Evolutionary conservation across 225 moss, liverwort and hornwort genomes (phyloP).

Genomic region (Marchantia paleacea): DNA sequence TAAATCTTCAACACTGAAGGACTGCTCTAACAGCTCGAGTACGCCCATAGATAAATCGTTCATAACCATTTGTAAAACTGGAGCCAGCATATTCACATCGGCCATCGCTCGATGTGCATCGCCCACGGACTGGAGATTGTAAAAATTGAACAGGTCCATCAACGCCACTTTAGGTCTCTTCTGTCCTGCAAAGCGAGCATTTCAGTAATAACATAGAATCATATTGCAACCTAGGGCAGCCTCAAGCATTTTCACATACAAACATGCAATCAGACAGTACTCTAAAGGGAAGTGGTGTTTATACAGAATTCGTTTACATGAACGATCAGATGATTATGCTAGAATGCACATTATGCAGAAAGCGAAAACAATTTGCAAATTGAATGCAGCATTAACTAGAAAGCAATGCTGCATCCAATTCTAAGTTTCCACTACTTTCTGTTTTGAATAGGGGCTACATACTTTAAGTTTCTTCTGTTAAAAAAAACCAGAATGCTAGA

Average conservation of each 20-base stretch:
- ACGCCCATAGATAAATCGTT: conserved; percentile 40
- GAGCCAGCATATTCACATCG: conserved; percentile 53
- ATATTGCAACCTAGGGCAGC: too few species aligned
- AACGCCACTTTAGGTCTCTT: conserved; percentile 27
- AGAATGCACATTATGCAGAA: too few species aligned
- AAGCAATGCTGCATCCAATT: background rate
- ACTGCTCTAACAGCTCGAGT: conserved; percentile 38
- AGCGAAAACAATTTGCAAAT: too few species aligned
- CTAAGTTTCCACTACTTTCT: too few species aligned
- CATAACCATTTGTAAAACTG: conserved; percentile 47
- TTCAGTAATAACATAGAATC: background rate
- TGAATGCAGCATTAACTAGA: background rate
- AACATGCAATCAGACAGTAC: too few species aligned
- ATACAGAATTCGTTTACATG: too few species aligned
- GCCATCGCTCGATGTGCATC: conserved; percentile 50
- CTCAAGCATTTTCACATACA: too few species aligned
- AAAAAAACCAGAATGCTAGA: background rate
- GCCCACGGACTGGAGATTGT: conserved; percentile 36
- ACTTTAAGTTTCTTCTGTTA: too few species aligned
- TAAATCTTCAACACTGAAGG: conserved; percentile 36
- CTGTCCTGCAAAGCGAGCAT: conserved; percentile 24
- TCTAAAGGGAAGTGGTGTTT: too few species aligned
- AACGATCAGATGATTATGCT: too few species aligned
- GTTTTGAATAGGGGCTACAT: too few species aligned
- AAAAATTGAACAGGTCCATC: conserved; percentile 29